Percentiles rank a stretch among this genome's conserved stretches.
Conservation (phyloP, 2,329 filamentous ascomycete species). For the Hymenoscyphus fructigenus region DNA sequence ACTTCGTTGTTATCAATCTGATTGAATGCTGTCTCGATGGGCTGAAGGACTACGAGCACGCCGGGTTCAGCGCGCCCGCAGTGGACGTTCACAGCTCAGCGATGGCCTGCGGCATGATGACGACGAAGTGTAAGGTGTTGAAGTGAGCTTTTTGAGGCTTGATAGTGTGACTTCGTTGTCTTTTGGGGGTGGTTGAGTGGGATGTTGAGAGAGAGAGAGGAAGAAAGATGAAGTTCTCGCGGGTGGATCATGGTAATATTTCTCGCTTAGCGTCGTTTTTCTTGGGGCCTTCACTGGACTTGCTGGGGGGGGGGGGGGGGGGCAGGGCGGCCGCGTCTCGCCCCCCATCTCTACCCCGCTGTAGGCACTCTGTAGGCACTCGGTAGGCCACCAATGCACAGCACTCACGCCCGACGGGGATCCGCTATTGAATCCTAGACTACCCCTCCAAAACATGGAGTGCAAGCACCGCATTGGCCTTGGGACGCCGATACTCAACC, state of each 20-base stretch:
- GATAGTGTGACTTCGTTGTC: slow-evolving; percentile 67
- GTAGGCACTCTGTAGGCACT: not conserved
- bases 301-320: not conserved
- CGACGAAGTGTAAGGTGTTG: slow-evolving; percentile 57
- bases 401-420: not conserved
- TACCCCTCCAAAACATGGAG: not conserved
- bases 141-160: slow-evolving; percentile 33
- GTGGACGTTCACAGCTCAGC: slow-evolving; percentile 91
- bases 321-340: not conserved
- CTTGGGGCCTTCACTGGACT: too few relatives aligned
- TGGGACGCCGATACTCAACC: not conserved
- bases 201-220: slow-evolving; percentile 26
- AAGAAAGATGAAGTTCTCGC: slow-evolving; percentile 22
- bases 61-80: slow-evolving; percentile 61
- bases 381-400: not conserved
- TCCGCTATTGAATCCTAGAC: not conserved
- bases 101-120: slow-evolving; percentile 74
- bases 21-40: slow-evolving; percentile 66
- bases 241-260: slow-evolving; percentile 19
- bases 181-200: slow-evolving; percentile 38
- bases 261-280: slow-evolving; percentile 21
- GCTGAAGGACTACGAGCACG: slow-evolving; percentile 79
- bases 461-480: slow-evolving; percentile 1
- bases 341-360: not conserved
- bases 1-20: slow-evolving; percentile 68